A percentile compares a stretch with the other conserved stretches of the same genome.
Conservation (phyloP, 257 asterid species). For the Linderniella brevidens region DNA sequence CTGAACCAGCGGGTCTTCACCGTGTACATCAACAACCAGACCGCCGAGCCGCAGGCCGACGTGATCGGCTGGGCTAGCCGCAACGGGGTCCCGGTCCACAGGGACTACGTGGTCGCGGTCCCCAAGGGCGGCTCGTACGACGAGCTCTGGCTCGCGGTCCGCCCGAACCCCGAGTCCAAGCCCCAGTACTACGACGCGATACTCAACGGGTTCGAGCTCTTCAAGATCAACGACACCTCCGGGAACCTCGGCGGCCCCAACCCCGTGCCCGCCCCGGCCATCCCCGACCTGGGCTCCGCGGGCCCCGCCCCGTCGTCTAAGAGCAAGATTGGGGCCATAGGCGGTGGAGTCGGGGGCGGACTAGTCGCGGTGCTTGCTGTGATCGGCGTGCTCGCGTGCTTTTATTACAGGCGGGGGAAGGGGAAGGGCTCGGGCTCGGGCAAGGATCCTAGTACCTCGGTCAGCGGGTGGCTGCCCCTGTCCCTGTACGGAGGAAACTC, state of each 20-base stretch:
- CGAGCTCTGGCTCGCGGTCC: conserved; percentile 58
- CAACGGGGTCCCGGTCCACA: conserved; percentile 40
- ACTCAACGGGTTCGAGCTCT: conserved; percentile 76
- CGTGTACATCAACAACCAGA: conserved; percentile 29
- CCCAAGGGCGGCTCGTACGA: conserved; percentile 44
- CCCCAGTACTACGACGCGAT: conserved; percentile 50
- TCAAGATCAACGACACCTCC: conserved; percentile 34
- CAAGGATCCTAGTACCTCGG: conserved; percentile 12
- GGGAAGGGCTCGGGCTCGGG: conserved; percentile 22
- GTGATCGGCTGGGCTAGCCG: conserved; percentile 31
- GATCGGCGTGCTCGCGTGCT: conserved; percentile 38
- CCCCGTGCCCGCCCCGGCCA: conserved; percentile 43
- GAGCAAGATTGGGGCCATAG: conserved; percentile 25
- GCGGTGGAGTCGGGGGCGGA: conserved; percentile 81
- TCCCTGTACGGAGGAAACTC: conserved; percentile 67
- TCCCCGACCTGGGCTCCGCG: conserved; percentile 14
- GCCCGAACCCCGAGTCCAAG: conserved; percentile 20
- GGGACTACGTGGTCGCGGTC: conserved; percentile 44
- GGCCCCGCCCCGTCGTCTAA: conserved; percentile 14
- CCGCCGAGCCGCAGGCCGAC: conserved; percentile 29
- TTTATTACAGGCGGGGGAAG: conserved; percentile 20
- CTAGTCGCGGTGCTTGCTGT: conserved; percentile 40
- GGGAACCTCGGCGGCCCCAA: conserved; percentile 82
- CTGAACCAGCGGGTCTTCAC: conserved; percentile 28
- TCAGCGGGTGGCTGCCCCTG: conserved; percentile 81